Evolutionary conservation across 495 filamentous ascomycete species (phyloP).

Genomic region (Massariosphaeria phaeospora): DNA sequence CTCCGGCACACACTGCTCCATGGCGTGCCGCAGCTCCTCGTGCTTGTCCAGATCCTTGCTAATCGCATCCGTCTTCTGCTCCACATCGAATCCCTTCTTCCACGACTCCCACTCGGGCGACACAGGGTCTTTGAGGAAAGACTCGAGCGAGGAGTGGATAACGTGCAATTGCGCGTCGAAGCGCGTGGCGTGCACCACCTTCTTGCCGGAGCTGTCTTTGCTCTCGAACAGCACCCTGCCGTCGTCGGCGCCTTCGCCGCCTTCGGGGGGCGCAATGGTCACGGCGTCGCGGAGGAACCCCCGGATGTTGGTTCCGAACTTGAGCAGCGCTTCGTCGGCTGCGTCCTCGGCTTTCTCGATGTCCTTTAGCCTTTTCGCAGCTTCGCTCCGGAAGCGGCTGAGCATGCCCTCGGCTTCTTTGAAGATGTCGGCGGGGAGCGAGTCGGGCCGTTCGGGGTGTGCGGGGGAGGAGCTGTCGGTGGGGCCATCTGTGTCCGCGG

Average conservation of each 20-base stretch:
- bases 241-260: constrained; percentile 33
- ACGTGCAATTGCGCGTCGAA: constrained; percentile 96
- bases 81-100: constrained; percentile 70
- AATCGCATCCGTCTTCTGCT: constrained; percentile 81
- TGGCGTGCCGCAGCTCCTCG: constrained; percentile 77
- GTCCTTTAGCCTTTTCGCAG: constrained; percentile 78
- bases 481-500: constrained; percentile 40
- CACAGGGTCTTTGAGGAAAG: constrained; percentile 76
- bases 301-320: constrained; percentile 85
- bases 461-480: constrained; percentile 24
- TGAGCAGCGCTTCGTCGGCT: constrained; percentile 92
- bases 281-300: constrained; percentile 91
- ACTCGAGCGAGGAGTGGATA: constrained; percentile 78
- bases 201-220: constrained; percentile 80
- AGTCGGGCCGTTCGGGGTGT: constrained; percentile 43
- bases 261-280: constrained; percentile 68
- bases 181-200: constrained; percentile 86
- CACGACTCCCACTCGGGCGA: constrained; percentile 71
- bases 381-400: constrained; percentile 75
- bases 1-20: constrained; percentile 95
- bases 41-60: constrained; percentile 79
- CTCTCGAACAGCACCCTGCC: constrained; percentile 72
- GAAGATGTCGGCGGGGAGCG: constrained; percentile 45
- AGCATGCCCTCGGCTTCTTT: constrained; percentile 71
- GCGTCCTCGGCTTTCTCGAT: constrained; percentile 92